Evolutionary conservation across 179 eudicot species (phyloP).

Genomic region (Monotropa hypopitys): DNA sequence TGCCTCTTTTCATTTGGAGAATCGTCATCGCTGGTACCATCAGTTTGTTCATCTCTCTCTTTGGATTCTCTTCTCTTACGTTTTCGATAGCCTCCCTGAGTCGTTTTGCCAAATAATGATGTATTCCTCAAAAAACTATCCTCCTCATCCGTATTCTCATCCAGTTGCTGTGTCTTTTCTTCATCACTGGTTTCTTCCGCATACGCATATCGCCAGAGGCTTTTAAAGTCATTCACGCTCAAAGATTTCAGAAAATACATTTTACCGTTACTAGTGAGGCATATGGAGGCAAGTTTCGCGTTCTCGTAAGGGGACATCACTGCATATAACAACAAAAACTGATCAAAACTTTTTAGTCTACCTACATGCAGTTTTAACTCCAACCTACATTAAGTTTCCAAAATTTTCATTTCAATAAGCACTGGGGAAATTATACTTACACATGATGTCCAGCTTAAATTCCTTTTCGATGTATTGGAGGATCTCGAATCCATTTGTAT

Average conservation of each 20-base stretch:
- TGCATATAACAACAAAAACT: constrained; percentile 7
- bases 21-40: constrained; percentile 2
- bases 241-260: constrained; percentile 16
- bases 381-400: background rate
- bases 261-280: background rate
- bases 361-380: background rate
- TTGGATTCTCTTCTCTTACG: background rate
- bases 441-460: constrained; percentile 5
- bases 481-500: constrained; percentile 7
- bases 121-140: background rate
- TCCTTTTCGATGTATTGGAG: constrained; percentile 8
- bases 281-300: constrained; percentile 3
- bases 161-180: background rate
- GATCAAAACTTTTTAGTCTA: background rate
- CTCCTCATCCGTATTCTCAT: background rate
- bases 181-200: background rate
- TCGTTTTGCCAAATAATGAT: background rate
- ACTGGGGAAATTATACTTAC: constrained; percentile 12
- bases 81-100: background rate
- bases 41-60: background rate
- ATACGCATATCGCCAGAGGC: constrained; percentile 12
- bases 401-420: background rate
- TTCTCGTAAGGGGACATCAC: constrained; percentile 13
- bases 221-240: constrained; percentile 10
- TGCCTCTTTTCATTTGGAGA: constrained; percentile 8